phyloP scores from a whole-genome alignment of 352 stramenopile genomes.

The Phytophthora ohioensis region DNA sequence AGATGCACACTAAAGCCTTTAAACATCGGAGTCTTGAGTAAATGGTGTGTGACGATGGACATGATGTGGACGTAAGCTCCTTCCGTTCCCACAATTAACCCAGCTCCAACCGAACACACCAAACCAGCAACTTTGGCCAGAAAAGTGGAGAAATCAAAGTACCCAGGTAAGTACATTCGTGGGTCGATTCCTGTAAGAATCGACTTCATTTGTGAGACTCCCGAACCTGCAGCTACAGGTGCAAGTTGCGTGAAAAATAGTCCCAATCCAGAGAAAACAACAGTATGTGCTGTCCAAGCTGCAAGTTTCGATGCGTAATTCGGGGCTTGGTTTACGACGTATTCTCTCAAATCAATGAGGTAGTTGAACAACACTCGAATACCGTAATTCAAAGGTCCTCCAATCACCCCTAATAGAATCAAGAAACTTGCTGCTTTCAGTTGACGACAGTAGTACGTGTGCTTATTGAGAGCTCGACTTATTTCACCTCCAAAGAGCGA shows the following conservation, averaged over 20 bases:
- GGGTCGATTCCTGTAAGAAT: conserved; percentile 89
- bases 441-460: conserved; percentile 68
- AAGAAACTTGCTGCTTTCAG: conserved; percentile 81
- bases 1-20: conserved; percentile 73
- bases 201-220: conserved; percentile 90
- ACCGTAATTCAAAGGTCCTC: conserved; percentile 77
- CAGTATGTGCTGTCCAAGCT: conserved; percentile 74
- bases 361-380: conserved; percentile 65
- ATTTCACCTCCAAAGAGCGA: conserved; percentile 76
- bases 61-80: conserved; percentile 99
- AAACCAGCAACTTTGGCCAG: conserved; percentile 94
- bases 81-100: conserved; percentile 97
- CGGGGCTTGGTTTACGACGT: conserved; percentile 50
- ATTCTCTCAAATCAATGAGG: conserved; percentile 52
- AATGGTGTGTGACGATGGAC: conserved; percentile 92
- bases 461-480: conserved; percentile 46
- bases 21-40: conserved; percentile 87
- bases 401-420: conserved; percentile 82
- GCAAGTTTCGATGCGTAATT: conserved; percentile 50
- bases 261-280: conserved; percentile 71
- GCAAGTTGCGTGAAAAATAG: conserved; percentile 78
- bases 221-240: conserved; percentile 77
- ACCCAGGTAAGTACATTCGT: conserved; percentile 82
- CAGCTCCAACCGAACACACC: conserved; percentile 93
- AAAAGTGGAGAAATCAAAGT: conserved; percentile 87